phyloP scores from a whole-genome alignment of 371 early-diverging fungal genomes.

The Mucor lusitanicus region DNA sequence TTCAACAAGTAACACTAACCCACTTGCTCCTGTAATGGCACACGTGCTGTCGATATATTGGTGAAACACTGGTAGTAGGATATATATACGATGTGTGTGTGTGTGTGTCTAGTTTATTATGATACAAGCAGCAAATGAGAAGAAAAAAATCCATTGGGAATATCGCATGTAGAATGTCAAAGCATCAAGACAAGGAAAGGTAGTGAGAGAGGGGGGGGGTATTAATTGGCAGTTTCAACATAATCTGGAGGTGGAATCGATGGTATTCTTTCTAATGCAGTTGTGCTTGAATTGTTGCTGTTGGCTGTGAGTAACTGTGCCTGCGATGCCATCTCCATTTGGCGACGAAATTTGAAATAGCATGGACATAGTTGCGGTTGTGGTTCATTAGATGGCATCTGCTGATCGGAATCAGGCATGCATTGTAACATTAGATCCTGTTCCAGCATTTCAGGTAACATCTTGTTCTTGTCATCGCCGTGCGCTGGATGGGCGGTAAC shows the following conservation, averaged over 20 bases:
- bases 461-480: slow-evolving; percentile 23
- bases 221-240: slow-evolving; percentile 21
- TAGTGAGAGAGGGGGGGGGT: neutral
- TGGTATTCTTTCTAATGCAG: slow-evolving; percentile 32
- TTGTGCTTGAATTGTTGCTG: neutral
- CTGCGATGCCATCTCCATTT: slow-evolving; percentile 46
- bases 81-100: no score
- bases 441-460: slow-evolving; percentile 21
- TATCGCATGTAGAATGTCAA: neutral
- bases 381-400: slow-evolving; percentile 17
- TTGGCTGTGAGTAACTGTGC: slow-evolving; percentile 24
- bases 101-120: no score
- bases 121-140: neutral
- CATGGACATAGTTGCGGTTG: slow-evolving; percentile 39
- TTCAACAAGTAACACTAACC: slow-evolving; percentile 2
- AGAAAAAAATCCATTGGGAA: neutral
- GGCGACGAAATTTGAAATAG: slow-evolving; percentile 39
- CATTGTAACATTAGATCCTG: slow-evolving; percentile 30
- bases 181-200: neutral
- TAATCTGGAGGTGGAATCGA: slow-evolving; percentile 51
- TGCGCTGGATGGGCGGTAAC: slow-evolving; percentile 19
- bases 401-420: slow-evolving; percentile 19
- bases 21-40: neutral
- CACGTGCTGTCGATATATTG: slow-evolving; percentile 1
- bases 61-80: neutral